These are phyloP conservation scores for Cystobasidium ongulense DNA, from an alignment of 768 basidiomycete genomes.

Conservation along the genomic window DNA sequence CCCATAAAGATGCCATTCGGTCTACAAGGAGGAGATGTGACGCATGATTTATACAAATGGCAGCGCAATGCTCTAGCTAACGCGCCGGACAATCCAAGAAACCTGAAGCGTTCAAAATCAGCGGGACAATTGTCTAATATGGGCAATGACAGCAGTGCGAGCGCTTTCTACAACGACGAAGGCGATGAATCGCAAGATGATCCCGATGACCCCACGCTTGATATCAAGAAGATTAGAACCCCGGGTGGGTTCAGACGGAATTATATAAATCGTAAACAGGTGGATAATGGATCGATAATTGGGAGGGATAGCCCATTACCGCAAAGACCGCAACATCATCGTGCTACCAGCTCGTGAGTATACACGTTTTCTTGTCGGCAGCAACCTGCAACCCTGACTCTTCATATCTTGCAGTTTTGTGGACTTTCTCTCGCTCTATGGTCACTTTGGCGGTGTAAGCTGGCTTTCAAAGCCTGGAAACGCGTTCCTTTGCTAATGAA, in stretches of 20 bases:
- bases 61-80: constrained; percentile 58
- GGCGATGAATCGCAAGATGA: constrained; percentile 49
- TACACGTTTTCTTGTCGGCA: background rate
- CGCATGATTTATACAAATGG: constrained; percentile 91
- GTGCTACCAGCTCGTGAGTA: constrained; percentile 20
- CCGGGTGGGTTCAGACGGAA: constrained; percentile 91
- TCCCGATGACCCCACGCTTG: constrained; percentile 55
- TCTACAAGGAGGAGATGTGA: constrained; percentile 37
- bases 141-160: constrained; percentile 27
- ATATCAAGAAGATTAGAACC: constrained; percentile 85
- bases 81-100: background rate
- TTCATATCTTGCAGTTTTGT: constrained; percentile 33
- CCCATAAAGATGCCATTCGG: constrained; percentile 26
- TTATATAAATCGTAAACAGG: constrained; percentile 52
- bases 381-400: background rate
- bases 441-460: constrained; percentile 81
- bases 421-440: constrained; percentile 77
- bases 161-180: constrained; percentile 4
- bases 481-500: background rate
- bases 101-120: constrained; percentile 12
- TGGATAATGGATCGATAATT: background rate
- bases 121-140: constrained; percentile 27
- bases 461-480: too few relatives aligned
- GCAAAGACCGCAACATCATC: background rate
- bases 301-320: background rate